These are phyloP conservation scores for Colletotrichum godetiae DNA, from an alignment of 2,329 filamentous ascomycete genomes.

Conservation along the genomic window DNA sequence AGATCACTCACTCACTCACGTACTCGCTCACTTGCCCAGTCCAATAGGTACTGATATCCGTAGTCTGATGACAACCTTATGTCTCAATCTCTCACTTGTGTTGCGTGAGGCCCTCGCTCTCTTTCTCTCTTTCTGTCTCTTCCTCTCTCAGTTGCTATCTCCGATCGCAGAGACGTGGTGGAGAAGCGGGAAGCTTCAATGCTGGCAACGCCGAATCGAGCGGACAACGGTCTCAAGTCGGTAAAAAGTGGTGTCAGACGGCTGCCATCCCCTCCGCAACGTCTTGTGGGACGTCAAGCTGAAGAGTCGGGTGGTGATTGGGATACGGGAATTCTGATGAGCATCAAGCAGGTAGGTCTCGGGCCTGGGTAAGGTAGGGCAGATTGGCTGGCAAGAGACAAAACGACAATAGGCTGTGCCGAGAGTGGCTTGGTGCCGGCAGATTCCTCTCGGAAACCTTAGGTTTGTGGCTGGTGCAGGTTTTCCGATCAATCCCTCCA, in stretches of 20 bases:
- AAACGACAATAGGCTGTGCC: conserved; percentile 22
- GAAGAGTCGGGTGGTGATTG: conserved; percentile 32
- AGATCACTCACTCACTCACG: not conserved
- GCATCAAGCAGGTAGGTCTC: conserved; percentile 30
- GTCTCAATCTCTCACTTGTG: not conserved
- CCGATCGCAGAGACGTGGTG: conserved; percentile 14
- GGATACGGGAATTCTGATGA: conserved; percentile 34
- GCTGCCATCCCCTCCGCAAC: conserved; percentile 35
- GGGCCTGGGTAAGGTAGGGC: conserved; percentile 8
- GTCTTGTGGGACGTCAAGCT: conserved; percentile 36
- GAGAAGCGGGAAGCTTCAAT: conserved; percentile 30
- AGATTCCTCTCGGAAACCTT: conserved; percentile 1
- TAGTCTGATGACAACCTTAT: not conserved
- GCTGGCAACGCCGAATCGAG: conserved; percentile 20
- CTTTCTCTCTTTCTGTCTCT: not conserved
- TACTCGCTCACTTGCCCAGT: not conserved
- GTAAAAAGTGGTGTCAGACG: conserved; percentile 31
- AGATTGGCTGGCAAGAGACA: conserved; percentile 32
- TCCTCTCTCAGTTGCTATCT: not conserved
- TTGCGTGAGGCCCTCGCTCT: not conserved
- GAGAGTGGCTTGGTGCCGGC: conserved; percentile 36
- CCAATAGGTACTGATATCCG: not conserved
- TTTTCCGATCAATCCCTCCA: not conserved
- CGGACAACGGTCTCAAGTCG: conserved; percentile 29
- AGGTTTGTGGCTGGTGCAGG: conserved; percentile 18